phyloP scores from a whole-genome alignment of 1,284 basidiomycete genomes.

The Trichosporon faecale region DNA sequence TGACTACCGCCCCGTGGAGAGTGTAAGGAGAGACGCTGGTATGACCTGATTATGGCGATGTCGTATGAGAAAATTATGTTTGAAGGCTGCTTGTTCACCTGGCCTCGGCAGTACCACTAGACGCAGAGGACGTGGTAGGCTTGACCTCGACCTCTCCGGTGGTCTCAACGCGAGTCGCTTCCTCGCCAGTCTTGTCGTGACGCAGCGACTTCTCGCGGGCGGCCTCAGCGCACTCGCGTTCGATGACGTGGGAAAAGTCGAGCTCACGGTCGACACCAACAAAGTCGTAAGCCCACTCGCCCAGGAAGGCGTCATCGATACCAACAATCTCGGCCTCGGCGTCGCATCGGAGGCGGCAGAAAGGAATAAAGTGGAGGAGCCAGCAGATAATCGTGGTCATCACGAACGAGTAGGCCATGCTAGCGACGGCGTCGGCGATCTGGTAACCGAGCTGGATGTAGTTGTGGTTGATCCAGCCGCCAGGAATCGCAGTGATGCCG shows the following conservation, averaged over 20 bases:
- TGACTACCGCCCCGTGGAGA: background rate
- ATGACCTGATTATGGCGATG: background rate
- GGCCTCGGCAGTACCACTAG: background rate
- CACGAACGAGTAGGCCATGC: slow-evolving; percentile 73
- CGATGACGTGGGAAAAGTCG: slow-evolving; percentile 26
- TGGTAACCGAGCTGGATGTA: slow-evolving; percentile 78
- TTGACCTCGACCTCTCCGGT: background rate
- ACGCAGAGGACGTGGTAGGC: background rate
- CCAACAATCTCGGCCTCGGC: slow-evolving; percentile 89
- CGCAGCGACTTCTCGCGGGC: background rate
- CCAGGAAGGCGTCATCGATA: slow-evolving; percentile 89
- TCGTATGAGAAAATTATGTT: background rate
- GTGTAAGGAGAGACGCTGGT: background rate
- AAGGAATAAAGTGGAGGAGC: slow-evolving; percentile 89
- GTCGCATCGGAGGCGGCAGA: slow-evolving; percentile 68
- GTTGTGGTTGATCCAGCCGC: slow-evolving; percentile 84
- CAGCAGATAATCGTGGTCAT: slow-evolving; percentile 84
- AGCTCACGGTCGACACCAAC: slow-evolving; percentile 61
- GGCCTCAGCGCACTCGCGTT: background rate
- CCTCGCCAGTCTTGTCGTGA: slow-evolving; percentile 3
- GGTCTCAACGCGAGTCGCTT: background rate
- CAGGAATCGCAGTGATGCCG: slow-evolving; percentile 66
- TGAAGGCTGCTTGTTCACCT: background rate
- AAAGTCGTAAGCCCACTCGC: slow-evolving; percentile 91
- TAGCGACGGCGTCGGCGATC: slow-evolving; percentile 55